Conservation (phyloP, 192 early-diverging fungal genomes). For the Backusella circina region DNA sequence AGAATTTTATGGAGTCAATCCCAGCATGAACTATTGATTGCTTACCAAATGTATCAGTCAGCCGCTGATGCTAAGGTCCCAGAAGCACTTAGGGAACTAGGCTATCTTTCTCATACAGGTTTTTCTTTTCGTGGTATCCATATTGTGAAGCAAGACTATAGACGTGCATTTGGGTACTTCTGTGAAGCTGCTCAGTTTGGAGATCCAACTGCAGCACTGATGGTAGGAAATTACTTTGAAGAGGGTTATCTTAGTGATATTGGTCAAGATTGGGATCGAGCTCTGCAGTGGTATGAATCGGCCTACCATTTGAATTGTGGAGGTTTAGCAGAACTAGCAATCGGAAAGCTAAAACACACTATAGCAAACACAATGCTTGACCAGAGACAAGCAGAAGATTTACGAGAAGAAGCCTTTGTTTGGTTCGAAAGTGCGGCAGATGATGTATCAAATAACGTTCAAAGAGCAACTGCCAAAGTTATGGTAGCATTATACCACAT, state of each 20-base stretch:
- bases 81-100: constrained; percentile 16
- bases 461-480: constrained; percentile 4
- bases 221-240: constrained; percentile 31
- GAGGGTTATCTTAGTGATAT: constrained; percentile 14
- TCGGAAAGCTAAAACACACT: constrained; percentile 17
- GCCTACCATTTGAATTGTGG: constrained; percentile 15
- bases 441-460: not conserved
- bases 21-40: constrained; percentile 1
- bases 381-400: constrained; percentile 6
- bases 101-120: constrained; percentile 26
- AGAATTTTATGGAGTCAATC: constrained; percentile 13
- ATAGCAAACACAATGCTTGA: not conserved
- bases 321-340: constrained; percentile 22
- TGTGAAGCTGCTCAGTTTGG: constrained; percentile 17
- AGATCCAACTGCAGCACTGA: constrained; percentile 20
- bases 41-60: constrained; percentile 8
- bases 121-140: not conserved
- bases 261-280: constrained; percentile 9
- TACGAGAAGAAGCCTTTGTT: constrained; percentile 7
- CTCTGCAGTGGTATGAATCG: constrained; percentile 22
- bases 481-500: constrained; percentile 30
- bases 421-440: constrained; percentile 6
- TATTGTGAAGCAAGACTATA: constrained; percentile 27
- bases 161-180: constrained; percentile 24
- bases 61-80: constrained; percentile 17